Conservation (phyloP, 2,329 filamentous ascomycete species). For the Alternaria novae-zelandiae region DNA sequence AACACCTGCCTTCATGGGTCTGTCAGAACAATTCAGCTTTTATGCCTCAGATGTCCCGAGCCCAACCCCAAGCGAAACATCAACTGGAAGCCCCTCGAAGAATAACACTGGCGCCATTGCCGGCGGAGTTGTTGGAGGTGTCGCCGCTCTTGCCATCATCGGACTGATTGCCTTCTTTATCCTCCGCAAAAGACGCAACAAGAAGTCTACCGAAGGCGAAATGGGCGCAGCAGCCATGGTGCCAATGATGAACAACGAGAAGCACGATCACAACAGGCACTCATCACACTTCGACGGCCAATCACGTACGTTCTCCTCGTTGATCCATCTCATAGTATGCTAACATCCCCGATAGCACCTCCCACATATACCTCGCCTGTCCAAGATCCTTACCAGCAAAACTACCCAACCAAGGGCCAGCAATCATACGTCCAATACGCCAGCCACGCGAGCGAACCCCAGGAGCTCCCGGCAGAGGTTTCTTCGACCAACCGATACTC, state of each 20-base stretch:
- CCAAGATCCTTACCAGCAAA: constrained; percentile 21
- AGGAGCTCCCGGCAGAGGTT: constrained; percentile 26
- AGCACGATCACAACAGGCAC: constrained; percentile 7
- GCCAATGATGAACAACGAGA: constrained; percentile 22
- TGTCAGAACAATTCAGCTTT: constrained; percentile 23
- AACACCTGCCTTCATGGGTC: constrained; percentile 30
- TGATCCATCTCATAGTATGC: background rate
- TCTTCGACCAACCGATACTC: constrained; percentile 19
- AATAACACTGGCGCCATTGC: constrained; percentile 31
- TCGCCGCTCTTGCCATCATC: constrained; percentile 28
- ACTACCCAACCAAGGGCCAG: constrained; percentile 15
- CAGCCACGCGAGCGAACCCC: constrained; percentile 17
- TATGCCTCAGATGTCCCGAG: constrained; percentile 11
- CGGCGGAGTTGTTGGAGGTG: constrained; percentile 39
- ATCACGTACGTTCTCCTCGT: constrained; percentile 24
- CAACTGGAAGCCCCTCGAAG: constrained; percentile 2
- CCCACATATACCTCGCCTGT: constrained; percentile 32
- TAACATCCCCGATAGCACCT: constrained; percentile 27
- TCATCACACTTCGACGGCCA: constrained; percentile 22
- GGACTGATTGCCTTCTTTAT: constrained; percentile 32
- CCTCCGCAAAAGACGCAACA: constrained; percentile 22
- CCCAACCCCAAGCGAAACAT: background rate
- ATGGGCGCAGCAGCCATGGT: constrained; percentile 14
- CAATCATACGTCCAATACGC: constrained; percentile 25
- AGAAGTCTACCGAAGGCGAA: constrained; percentile 4